Percentiles rank a stretch among this genome's conserved stretches.
phyloP scores from a whole-genome alignment of 2,329 filamentous ascomycete species.

The Biscogniauxia marginata region DNA sequence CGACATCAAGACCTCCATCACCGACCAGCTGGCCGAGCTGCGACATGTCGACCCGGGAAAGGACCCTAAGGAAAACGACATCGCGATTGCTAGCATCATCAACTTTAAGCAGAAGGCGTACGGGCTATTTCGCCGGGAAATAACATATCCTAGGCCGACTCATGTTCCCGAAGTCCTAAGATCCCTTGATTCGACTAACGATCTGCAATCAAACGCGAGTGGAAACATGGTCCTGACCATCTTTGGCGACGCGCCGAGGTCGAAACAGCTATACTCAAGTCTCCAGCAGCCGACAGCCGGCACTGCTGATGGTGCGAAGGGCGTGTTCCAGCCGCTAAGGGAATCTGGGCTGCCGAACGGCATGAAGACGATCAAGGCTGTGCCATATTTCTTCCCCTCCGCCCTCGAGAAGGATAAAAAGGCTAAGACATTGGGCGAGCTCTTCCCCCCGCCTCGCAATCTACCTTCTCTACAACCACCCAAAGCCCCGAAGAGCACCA shows the following conservation, averaged over 20 bases:
- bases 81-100: constrained; percentile 44
- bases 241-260: constrained; percentile 70
- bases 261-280: constrained; percentile 84
- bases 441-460: constrained; percentile 67
- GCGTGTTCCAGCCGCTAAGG: constrained; percentile 46
- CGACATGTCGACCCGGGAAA: constrained; percentile 20
- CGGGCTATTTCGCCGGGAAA: constrained; percentile 61
- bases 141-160: constrained; percentile 46
- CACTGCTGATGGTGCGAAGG: constrained; percentile 22
- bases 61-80: constrained; percentile 29
- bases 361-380: constrained; percentile 66
- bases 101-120: constrained; percentile 63
- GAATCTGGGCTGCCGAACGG: constrained; percentile 72
- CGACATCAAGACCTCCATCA: constrained; percentile 51
- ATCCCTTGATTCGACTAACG: constrained; percentile 39
- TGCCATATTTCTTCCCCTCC: constrained; percentile 42
- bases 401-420: constrained; percentile 50
- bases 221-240: constrained; percentile 69
- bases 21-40: constrained; percentile 49
- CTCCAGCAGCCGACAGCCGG: constrained; percentile 58
- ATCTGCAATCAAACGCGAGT: constrained; percentile 38
- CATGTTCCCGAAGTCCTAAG: constrained; percentile 35
- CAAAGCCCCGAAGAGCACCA: constrained; percentile 67
- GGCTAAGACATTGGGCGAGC: constrained; percentile 66
- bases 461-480: constrained; percentile 68